phyloP scores from a whole-genome alignment of 768 basidiomycete species.

The Rickenella mellea region DNA sequence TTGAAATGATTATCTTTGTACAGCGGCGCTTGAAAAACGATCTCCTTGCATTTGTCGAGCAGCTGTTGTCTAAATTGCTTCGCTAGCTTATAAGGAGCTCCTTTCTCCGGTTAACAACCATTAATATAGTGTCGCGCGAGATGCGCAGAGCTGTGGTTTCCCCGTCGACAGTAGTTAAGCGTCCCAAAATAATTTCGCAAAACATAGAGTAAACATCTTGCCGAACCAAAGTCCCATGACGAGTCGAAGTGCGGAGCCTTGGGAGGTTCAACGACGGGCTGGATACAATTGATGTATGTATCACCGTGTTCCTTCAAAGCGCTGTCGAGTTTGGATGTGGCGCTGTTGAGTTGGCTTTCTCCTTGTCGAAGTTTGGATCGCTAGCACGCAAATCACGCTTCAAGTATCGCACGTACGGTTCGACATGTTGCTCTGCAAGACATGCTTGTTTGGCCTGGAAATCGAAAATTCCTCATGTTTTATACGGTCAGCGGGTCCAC shows the following conservation, averaged over 20 bases:
- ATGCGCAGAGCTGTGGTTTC: conserved; percentile 97
- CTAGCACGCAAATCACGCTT: conserved; percentile 89
- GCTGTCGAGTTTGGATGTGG: conserved; percentile 84
- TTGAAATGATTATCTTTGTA: conserved; percentile 60
- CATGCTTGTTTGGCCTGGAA: conserved; percentile 91
- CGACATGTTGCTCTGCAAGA: conserved; percentile 88
- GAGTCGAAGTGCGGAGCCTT: conserved; percentile 99
- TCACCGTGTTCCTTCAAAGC: conserved; percentile 92
- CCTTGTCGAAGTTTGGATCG: conserved; percentile 79
- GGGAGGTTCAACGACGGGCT: conserved; percentile 87
- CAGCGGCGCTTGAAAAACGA: conserved; percentile 72
- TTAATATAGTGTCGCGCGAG: conserved; percentile 92
- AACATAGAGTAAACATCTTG: conserved; percentile 96
- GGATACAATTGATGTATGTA: conserved; percentile 86
- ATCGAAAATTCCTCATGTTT: conserved; percentile 98
- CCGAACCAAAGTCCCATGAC: conserved; percentile 98
- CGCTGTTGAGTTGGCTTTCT: conserved; percentile 60
- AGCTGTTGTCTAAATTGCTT: conserved; percentile 96
- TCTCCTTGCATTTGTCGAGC: conserved; percentile 86
- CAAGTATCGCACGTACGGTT: conserved; percentile 95
- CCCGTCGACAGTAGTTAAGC: conserved; percentile 87
- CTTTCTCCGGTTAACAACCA: conserved; percentile 66
- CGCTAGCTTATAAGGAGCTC: conserved; percentile 89
- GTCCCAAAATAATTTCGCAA: conserved; percentile 97
- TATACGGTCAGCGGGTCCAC: conserved; percentile 70